These are phyloP conservation scores for Apodospora peruviana DNA, from an alignment of 495 filamentous ascomycete species.

Conservation along the genomic window DNA sequence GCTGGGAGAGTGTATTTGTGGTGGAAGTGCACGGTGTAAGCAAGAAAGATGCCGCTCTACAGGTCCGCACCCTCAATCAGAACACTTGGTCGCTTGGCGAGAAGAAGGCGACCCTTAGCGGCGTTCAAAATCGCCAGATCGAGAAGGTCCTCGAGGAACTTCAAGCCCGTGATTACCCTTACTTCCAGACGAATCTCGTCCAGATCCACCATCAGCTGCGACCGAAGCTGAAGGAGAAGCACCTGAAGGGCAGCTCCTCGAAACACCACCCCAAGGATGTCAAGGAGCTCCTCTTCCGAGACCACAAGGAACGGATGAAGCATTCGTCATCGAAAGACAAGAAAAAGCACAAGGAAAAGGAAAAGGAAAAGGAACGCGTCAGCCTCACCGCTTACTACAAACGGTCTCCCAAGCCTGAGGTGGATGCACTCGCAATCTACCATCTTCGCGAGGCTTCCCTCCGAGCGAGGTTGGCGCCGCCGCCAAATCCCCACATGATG, in stretches of 20 bases:
- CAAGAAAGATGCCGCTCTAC: slow-evolving; percentile 14
- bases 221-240: slow-evolving; percentile 9
- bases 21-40: slow-evolving; percentile 19
- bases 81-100: slow-evolving; percentile 11
- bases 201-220: slow-evolving; percentile 30
- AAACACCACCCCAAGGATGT: not conserved
- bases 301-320: not conserved
- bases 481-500: slow-evolving; percentile 1
- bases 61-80: slow-evolving; percentile 26
- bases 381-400: slow-evolving; percentile 36
- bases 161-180: slow-evolving; percentile 9
- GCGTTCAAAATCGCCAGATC: slow-evolving; percentile 26
- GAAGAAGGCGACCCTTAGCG: slow-evolving; percentile 24
- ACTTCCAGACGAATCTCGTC: slow-evolving; percentile 23
- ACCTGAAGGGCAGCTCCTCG: slow-evolving; percentile 1
- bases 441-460: slow-evolving; percentile 3
- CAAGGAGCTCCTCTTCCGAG: not conserved
- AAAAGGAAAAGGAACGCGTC: slow-evolving; percentile 16
- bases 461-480: not conserved
- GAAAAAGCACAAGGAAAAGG: not conserved
- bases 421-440: slow-evolving; percentile 20
- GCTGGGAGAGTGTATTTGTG: slow-evolving; percentile 24
- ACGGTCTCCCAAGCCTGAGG: slow-evolving; percentile 19
- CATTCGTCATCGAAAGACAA: slow-evolving; percentile 2
- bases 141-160: slow-evolving; percentile 22